Conservation (phyloP, 352 stramenopile genomes). For the Pythium aphanidermatum region DNA sequence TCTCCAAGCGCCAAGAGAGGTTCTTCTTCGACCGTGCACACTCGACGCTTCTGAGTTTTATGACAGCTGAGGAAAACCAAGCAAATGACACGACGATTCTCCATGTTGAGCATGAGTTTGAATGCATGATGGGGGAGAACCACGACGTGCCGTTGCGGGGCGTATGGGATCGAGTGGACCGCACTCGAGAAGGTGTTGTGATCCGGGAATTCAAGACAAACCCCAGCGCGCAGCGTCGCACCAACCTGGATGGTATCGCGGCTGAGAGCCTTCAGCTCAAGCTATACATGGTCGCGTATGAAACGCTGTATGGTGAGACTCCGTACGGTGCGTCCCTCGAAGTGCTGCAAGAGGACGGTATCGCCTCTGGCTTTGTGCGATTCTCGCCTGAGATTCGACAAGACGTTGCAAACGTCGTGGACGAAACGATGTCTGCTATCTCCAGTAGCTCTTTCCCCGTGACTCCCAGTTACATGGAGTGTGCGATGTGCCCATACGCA, state of each 20-base stretch:
- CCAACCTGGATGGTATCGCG: constrained; percentile 43
- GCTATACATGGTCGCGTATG: constrained; percentile 77
- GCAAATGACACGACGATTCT: constrained; percentile 26
- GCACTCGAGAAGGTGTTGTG: constrained; percentile 21
- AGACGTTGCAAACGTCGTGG: constrained; percentile 24
- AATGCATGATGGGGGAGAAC: constrained; percentile 37
- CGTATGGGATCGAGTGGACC: constrained; percentile 77
- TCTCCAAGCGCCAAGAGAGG: constrained; percentile 9
- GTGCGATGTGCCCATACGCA: constrained; percentile 66
- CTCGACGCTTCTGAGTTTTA: constrained; percentile 39
- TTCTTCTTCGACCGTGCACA: constrained; percentile 35
- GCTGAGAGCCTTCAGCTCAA: constrained; percentile 75
- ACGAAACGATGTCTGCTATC: constrained; percentile 31
- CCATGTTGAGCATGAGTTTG: constrained; percentile 60
- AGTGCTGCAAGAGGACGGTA: constrained; percentile 31
- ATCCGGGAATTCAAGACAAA: constrained; percentile 87
- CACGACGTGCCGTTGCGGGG: constrained; percentile 46
- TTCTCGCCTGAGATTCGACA: constrained; percentile 26
- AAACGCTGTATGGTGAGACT: constrained; percentile 40
- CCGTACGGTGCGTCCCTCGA: constrained; percentile 54
- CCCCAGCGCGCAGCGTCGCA: constrained; percentile 34
- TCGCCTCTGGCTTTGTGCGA: constrained; percentile 32
- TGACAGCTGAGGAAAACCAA: no score
- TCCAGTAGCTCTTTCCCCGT: constrained; percentile 44
- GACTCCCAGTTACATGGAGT: constrained; percentile 53